A percentile compares a stretch with the other conserved stretches of the same genome.
These are phyloP conservation scores for Yamadazyma kitorensis DNA, from an alignment of 805 yeast species.

Conservation along the genomic window DNA sequence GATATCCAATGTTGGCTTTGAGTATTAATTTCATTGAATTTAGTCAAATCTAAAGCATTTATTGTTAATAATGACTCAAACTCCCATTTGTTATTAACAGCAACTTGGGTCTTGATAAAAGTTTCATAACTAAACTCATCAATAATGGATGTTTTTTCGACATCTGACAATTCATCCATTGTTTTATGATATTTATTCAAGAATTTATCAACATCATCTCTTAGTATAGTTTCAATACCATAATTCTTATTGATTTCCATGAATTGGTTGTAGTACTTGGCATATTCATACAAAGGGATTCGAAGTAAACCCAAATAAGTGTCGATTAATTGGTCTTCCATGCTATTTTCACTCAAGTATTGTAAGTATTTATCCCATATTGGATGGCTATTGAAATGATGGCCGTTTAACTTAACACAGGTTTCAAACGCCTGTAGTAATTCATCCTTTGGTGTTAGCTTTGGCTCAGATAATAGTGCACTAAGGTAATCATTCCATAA, in stretches of 20 bases:
- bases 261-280: slow-evolving; percentile 63
- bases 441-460: slow-evolving; percentile 4
- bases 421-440: slow-evolving; percentile 1
- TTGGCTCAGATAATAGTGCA: slow-evolving; percentile 39
- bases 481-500: slow-evolving; percentile 67
- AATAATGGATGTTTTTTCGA: slow-evolving; percentile 39
- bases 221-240: slow-evolving; percentile 25
- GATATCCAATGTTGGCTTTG: slow-evolving; percentile 56
- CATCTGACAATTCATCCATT: slow-evolving; percentile 23
- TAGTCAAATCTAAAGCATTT: slow-evolving; percentile 51
- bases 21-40: slow-evolving; percentile 29
- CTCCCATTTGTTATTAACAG: slow-evolving; percentile 63
- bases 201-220: slow-evolving; percentile 16
- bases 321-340: slow-evolving; percentile 8
- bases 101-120: slow-evolving; percentile 46
- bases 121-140: slow-evolving; percentile 44
- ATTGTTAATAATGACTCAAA: slow-evolving; percentile 66
- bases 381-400: slow-evolving; percentile 71
- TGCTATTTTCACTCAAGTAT: slow-evolving; percentile 42
- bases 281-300: slow-evolving; percentile 83
- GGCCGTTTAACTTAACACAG: slow-evolving; percentile 48
- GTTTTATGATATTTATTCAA: slow-evolving; percentile 20
- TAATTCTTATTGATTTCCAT: slow-evolving; percentile 34
- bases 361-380: slow-evolving; percentile 80
- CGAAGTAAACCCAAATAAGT: slow-evolving; percentile 45